Base-by-base conservation (phyloP, 257 asterid genomes). In the Hygrophila difformis region DNA sequence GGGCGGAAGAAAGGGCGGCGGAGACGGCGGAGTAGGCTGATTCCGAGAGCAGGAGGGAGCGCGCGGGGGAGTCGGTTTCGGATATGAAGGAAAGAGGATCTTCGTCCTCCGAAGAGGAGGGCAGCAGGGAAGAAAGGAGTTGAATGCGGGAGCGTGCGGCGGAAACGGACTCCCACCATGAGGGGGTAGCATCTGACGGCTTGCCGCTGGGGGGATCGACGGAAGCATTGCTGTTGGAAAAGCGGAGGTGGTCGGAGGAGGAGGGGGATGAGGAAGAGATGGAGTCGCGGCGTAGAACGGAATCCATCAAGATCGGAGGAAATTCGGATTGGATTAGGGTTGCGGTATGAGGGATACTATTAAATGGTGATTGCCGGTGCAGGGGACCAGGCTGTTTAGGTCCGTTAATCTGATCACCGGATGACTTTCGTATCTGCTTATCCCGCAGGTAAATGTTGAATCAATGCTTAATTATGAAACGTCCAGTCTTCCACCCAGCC, bases 91-190 rank as follows among this genome's bases (percentile, higher is more conserved):
- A 56, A 19, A 85, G 75, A 10, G 53, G 64, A 43, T 55, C 69
- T 2, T 61, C 71, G 9, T 58, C 55, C 18, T 60, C 64, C 6
- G 22, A 24, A 43, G 62, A 39, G 14, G 56, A 37, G 47, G 87
- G 86, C 28, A 88, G 66, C 21, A 88, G 67, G 42, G 81, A 48
- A 13, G 91, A 70, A 56, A 89, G 93, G 56, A 74, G 89, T 51
- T 77, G 94, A 71, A 89, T 82, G 41, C 88, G 93, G 13, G 94
- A 38, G n/a, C 98, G 96, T 44, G 98, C 98, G 59, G 71, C 79
- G 68, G 96, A 82, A 59, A 89, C 79, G 70, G 94, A 80, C 39
- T 89, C 98, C 96, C 94, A 89, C 98, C 94, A 89, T 1, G 94
- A 73, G 55, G 77, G 94, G 84, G 76, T 75, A 19, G 88, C 91